Percentiles rank a stretch among this genome's conserved stretches.
phyloP scores from a whole-genome alignment of 1,284 basidiomycete species.

The Rhodotorula sp. region DNA sequence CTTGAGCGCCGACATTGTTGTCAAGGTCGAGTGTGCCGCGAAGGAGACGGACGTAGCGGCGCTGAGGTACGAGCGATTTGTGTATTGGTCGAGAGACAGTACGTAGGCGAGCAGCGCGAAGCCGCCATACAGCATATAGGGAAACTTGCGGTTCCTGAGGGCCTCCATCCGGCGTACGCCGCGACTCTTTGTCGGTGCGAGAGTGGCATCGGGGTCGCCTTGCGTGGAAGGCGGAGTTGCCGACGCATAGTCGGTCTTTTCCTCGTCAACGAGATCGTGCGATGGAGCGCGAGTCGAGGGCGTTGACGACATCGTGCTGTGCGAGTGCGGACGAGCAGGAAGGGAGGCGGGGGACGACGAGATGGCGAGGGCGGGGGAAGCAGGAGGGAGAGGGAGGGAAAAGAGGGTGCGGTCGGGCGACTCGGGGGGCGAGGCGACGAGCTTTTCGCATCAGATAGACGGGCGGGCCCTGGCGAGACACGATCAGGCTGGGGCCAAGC shows the following conservation, averaged over 20 bases:
- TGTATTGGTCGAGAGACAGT: constrained; percentile 44
- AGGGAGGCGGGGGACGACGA: not conserved
- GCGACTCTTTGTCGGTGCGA: constrained; percentile 41
- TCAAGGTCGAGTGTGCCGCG: constrained; percentile 46
- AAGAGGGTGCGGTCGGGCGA: not conserved
- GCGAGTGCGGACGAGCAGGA: not conserved
- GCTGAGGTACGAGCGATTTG: constrained; percentile 44
- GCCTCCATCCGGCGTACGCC: constrained; percentile 49
- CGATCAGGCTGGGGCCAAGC: too few relatives aligned
- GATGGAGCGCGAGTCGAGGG: too few relatives aligned
- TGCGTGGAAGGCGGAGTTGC: not conserved
- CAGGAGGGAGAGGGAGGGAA: not conserved
- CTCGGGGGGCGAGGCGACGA: too few relatives aligned
- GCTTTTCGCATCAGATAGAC: too few relatives aligned
- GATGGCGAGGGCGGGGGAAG: not conserved
- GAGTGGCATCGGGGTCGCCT: not conserved
- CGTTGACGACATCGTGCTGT: not conserved
- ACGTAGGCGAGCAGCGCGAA: constrained; percentile 48
- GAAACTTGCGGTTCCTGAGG: constrained; percentile 41
- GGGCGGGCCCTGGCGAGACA: too few relatives aligned
- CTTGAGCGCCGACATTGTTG: constrained; percentile 47
- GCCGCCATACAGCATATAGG: constrained; percentile 44
- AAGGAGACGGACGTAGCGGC: constrained; percentile 47
- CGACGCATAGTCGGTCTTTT: constrained; percentile 9
- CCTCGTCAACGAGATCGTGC: not conserved